Evolutionary conservation across 2,329 filamentous ascomycete genomes (phyloP), one percentile per base, ranked within the genome.

Genomic region (Laburnicola sp.): DNA sequence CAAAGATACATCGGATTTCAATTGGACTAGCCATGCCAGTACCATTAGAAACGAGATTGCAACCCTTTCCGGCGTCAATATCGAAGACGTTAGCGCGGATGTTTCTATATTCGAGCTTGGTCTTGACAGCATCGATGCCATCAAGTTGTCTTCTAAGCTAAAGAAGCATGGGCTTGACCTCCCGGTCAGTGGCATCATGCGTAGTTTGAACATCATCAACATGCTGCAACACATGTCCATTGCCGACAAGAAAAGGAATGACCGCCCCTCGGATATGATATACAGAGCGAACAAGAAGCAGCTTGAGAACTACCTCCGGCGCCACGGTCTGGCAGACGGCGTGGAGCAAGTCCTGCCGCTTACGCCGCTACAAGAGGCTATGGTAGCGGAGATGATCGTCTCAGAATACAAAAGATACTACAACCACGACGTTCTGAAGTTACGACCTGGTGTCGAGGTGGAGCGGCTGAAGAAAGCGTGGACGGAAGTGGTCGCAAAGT

Each of bases 121-220:
- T 0, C 80, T 97, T 5, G 93, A 97, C 75, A 96, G 92, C 64
- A 95, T 97, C 51, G 92, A 97, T 70, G 83, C 88, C 1, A 93
- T 97, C 69, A 95, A 91, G 62, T 75, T 97, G 0, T 87, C 89
- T 0, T 86, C 90, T 0, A 81, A 85, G 46, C 77, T 96, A 2
- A 87, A 82, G 56, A 82, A 80, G 38, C 72, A 74, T 3, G 81
- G 80, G 0, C 74, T 94, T 21, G 66, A 75, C 0, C 69, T 96
- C 8, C 76, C 86, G 0, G 84, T 92, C n/a, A 89, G 89, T 58
- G 78, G 80, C n/a, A 86, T 97, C 22, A 87, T 96, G 80, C 86
- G 82, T 45, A 79, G 79, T 3, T 84, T 88, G 45, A 90, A 82
- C 0, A 86, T 96, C 31, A 69, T 78, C 0, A 81, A 75, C 2